These are phyloP conservation scores for Penicillium desertorum DNA, from an alignment of 495 filamentous ascomycete species.

Conservation along the genomic window DNA sequence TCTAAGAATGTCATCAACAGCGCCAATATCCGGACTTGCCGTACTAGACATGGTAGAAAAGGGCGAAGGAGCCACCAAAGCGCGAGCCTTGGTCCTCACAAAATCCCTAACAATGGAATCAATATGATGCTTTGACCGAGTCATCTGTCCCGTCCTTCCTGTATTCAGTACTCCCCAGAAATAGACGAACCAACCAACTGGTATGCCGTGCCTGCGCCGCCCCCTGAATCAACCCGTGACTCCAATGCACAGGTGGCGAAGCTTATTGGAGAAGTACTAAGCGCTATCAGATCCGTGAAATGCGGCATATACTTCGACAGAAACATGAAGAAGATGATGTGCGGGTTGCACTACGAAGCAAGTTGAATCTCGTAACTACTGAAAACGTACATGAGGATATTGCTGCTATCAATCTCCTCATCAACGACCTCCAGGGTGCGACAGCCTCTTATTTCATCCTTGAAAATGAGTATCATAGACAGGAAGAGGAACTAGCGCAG, in stretches of 20 bases:
- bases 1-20: slow-evolving; percentile 1
- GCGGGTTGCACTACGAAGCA: slow-evolving; percentile 13
- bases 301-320: slow-evolving; percentile 18
- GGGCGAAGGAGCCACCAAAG: not conserved
- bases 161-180: not conserved
- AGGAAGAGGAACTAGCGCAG: slow-evolving; percentile 30
- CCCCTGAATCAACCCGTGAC: not conserved
- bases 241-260: slow-evolving; percentile 4
- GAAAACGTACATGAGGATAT: slow-evolving; percentile 7
- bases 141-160: not conserved
- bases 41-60: not conserved
- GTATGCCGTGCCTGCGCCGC: not conserved
- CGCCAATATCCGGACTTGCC: not conserved
- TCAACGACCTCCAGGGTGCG: slow-evolving; percentile 17
- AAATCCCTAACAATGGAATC: not conserved
- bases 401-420: not conserved
- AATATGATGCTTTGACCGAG: not conserved
- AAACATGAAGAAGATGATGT: slow-evolving; percentile 19
- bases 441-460: slow-evolving; percentile 22
- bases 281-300: slow-evolving; percentile 17
- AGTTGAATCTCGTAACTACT: slow-evolving; percentile 20
- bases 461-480: slow-evolving; percentile 28
- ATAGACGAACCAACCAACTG: not conserved
- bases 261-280: slow-evolving; percentile 7
- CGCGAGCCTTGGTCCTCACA: not conserved